Percentiles rank a stretch among this genome's conserved stretches.
phyloP scores from a whole-genome alignment of 257 asterid genomes.

The Cruciata laevipes region DNA sequence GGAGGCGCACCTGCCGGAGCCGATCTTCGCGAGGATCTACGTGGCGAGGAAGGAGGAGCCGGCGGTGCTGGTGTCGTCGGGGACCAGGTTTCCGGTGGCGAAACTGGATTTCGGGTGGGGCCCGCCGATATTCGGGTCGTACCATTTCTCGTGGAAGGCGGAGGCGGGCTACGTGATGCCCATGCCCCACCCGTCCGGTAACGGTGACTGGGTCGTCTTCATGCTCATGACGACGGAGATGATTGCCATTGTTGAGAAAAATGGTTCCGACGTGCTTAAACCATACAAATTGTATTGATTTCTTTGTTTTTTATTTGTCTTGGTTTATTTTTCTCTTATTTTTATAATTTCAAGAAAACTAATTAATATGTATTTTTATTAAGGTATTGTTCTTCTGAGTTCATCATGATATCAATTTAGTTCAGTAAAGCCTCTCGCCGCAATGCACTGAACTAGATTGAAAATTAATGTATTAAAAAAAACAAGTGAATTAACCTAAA shows the following conservation, averaged over 20 bases:
- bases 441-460: too few species aligned
- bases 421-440: too few species aligned
- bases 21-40: constrained; percentile 31
- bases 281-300: constrained; percentile 17
- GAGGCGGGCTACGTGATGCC: constrained; percentile 69
- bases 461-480: too few species aligned
- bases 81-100: constrained; percentile 38
- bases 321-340: background rate
- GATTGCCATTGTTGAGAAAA: constrained; percentile 38
- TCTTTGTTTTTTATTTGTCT: background rate
- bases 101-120: constrained; percentile 73
- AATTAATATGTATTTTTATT: background rate
- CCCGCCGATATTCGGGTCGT: constrained; percentile 43
- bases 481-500: too few species aligned
- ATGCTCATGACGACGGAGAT: constrained; percentile 46
- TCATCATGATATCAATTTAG: too few species aligned
- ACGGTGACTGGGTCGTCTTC: constrained; percentile 77
- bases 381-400: too few species aligned
- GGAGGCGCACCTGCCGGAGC: constrained; percentile 60
- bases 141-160: constrained; percentile 63
- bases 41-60: constrained; percentile 34
- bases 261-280: constrained; percentile 36
- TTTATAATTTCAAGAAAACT: background rate
- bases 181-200: constrained; percentile 50
- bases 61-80: constrained; percentile 57